A percentile compares a stretch with the other conserved stretches of the same genome.
Evolutionary conservation across 1,284 basidiomycete genomes (phyloP).

Genomic region (Dichomitus squalens): DNA sequence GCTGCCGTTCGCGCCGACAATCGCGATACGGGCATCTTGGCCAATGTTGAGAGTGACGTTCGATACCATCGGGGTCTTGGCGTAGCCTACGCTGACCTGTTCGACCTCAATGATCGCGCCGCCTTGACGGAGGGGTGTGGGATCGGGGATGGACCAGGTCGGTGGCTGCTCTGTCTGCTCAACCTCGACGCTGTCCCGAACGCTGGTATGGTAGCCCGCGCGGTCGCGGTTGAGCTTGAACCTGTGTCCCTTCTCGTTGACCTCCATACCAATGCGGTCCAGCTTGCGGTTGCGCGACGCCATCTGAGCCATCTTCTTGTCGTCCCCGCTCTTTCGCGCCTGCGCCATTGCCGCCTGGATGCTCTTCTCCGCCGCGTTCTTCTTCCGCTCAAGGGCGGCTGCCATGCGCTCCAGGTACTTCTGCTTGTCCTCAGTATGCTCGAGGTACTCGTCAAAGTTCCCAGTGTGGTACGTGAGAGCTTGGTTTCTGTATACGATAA

Average conservation of each 20-base stretch:
- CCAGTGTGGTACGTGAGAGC: conserved; percentile 65
- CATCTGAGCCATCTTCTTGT: conserved; percentile 57
- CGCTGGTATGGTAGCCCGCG: conserved; percentile 48
- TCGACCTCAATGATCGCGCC: conserved; percentile 57
- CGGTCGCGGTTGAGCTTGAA: conserved; percentile 72
- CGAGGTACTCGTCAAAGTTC: conserved; percentile 60
- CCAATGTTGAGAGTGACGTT: conserved; percentile 59
- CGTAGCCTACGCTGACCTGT: conserved; percentile 48
- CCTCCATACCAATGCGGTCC: conserved; percentile 58
- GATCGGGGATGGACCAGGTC: conserved; percentile 49
- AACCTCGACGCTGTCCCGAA: conserved; percentile 51
- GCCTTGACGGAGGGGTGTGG: conserved; percentile 49
- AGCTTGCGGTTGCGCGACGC: conserved; percentile 50
- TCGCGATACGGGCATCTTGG: conserved; percentile 55
- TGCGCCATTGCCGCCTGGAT: conserved; percentile 21
- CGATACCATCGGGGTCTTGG: conserved; percentile 43
- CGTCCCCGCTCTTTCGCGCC: conserved; percentile 47
- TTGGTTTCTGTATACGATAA: conserved; percentile 62
- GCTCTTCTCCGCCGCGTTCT: conserved; percentile 24
- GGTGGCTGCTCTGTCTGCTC: conserved; percentile 50
- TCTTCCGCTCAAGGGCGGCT: conserved; percentile 58
- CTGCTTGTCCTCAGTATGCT: conserved; percentile 49
- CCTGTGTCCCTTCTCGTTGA: conserved; percentile 41
- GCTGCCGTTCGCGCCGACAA: conserved; percentile 58
- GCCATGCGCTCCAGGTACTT: conserved; percentile 53